Evolutionary conservation across 2,329 filamentous ascomycete species (phyloP).

Genomic region (Beauveria brongniartii): DNA sequence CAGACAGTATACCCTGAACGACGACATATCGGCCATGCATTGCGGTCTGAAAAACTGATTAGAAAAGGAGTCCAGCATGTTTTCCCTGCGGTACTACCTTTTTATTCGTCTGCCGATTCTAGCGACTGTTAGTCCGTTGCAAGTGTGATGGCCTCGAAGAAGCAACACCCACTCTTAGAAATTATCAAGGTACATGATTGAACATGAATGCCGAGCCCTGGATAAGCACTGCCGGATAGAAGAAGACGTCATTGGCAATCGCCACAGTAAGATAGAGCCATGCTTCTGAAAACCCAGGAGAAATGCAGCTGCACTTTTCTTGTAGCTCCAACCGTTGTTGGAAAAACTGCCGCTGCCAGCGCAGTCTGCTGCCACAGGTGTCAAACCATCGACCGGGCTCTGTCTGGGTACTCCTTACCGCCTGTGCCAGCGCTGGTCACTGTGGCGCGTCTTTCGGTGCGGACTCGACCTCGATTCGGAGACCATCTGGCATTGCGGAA

Average conservation of each 20-base stretch:
- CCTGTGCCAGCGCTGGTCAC: slow-evolving; percentile 49
- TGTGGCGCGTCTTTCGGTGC: slow-evolving; percentile 30
- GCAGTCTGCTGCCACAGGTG: slow-evolving; percentile 53
- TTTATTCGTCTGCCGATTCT: slow-evolving; percentile 14
- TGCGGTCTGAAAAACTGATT: slow-evolving; percentile 36
- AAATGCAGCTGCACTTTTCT: slow-evolving; percentile 30
- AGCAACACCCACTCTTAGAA: not conserved
- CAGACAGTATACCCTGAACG: slow-evolving; percentile 49
- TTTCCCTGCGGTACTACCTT: slow-evolving; percentile 43
- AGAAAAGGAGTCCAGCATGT: slow-evolving; percentile 30
- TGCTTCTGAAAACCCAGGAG: too few species aligned
- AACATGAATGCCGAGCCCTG: slow-evolving; percentile 52
- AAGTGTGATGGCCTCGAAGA: not conserved
- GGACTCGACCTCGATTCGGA: not conserved
- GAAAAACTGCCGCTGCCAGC: slow-evolving; percentile 58
- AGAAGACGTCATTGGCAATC: slow-evolving; percentile 40
- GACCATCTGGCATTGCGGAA: too few species aligned
- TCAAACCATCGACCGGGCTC: slow-evolving; percentile 41
- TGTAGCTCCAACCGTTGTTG: slow-evolving; percentile 61
- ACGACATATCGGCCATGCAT: slow-evolving; percentile 50
- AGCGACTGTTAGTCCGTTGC: not conserved
- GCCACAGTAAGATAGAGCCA: slow-evolving; percentile 14
- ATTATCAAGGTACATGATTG: slow-evolving; percentile 31
- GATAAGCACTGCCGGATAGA: slow-evolving; percentile 44
- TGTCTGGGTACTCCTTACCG: slow-evolving; percentile 43